These are phyloP conservation scores for Penicillium sp. DNA, from an alignment of 2,329 filamentous ascomycete genomes.

Conservation along the genomic window DNA sequence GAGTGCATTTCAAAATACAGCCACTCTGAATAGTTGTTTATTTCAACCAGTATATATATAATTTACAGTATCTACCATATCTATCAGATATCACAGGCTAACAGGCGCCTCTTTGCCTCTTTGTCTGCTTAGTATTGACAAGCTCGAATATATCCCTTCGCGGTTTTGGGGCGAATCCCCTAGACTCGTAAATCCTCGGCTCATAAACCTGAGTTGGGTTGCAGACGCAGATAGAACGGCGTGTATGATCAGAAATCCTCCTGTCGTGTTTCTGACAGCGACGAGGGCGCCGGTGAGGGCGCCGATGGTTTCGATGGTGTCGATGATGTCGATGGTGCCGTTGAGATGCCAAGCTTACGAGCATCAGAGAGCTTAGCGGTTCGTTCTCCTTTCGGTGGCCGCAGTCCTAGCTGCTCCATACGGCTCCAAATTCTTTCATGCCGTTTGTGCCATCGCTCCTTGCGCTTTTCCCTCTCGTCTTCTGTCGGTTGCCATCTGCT, in stretches of 20 bases:
- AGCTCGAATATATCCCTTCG: neutral
- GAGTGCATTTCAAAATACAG: neutral
- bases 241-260: neutral
- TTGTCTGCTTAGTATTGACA: neutral
- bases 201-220: no score
- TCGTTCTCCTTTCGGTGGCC: constrained; percentile 48
- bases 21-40: neutral
- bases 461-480: constrained; percentile 36
- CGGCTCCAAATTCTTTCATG: constrained; percentile 45
- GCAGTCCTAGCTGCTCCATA: constrained; percentile 47
- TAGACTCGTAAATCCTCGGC: no score
- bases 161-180: no score
- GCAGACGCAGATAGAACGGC: neutral
- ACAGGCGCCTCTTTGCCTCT: neutral
- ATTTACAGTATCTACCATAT: neutral
- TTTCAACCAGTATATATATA: neutral
- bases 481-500: constrained; percentile 45
- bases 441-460: constrained; percentile 42
- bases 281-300: neutral
- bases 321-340: neutral
- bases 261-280: neutral
- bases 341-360: neutral
- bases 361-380: constrained; percentile 3
- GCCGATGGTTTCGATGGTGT: constrained; percentile 1
- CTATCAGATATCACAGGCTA: neutral